Base-by-base conservation (phyloP, 2,329 filamentous ascomycete genomes). In the Cercospora sp. region DNA sequence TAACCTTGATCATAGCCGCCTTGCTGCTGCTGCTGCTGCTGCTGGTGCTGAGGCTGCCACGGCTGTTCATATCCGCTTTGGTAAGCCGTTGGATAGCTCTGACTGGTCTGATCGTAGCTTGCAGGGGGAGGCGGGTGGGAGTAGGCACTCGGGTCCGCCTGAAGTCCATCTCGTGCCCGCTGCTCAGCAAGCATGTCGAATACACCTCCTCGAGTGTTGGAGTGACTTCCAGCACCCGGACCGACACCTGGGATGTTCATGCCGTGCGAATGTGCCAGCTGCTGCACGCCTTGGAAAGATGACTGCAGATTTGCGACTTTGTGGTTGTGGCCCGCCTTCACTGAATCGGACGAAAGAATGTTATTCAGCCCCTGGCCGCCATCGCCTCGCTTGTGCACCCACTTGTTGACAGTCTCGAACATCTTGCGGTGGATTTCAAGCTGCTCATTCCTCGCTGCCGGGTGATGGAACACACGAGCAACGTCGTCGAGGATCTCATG, bases 401-500 rank as follows among this genome's bases (percentile, higher is more conserved):
- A 99, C 68, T 87, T 85, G 74, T 91, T 87, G 2, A 99, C 93
- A 0, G 91, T 92, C 65, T 89, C 85, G 81, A 92, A 98, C 95
- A 99, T 99, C 63, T 89, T 89, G 55, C 88, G 86, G 72, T 98
- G 95, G 30, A 95, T 89, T 77, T 97, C 91, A 66, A 91, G 83
- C 66, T 85, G 84, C 65, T 91, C 89, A 73, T 95, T 87, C 26
- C 94, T 90, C 32, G 93, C 83, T 6, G 91, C 91, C 1, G 95
- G 95, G 77, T 99, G 95, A 79, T 99, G 95, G 82, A 98, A 97
- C 10, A 92, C 89, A 26, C 88, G 87, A 58, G 93, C 82, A 49
- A 96, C 88, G 73, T 98, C 94, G 70, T 92, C 85, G 70, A 94
- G 84, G 0, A 98, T 90, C 79, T 96, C 91, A 43, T 96, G 87